Base-by-base conservation (phyloP, 1,139 yeast species). In the Debaryomyces fabryi region DNA sequence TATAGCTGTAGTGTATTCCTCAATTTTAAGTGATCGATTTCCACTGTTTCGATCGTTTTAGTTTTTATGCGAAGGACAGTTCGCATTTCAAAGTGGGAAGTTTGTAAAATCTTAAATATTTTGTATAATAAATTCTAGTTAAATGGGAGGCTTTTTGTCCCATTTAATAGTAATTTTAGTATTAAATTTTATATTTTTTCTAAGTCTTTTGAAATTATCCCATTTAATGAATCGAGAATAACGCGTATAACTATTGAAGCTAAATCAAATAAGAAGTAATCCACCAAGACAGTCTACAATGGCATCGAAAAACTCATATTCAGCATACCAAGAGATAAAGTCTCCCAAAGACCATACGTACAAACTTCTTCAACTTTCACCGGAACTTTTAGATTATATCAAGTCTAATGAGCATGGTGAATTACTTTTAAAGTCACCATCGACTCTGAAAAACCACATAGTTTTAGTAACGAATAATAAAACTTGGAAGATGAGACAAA, bases 401-500 rank as follows among this genome's bases (percentile, higher is more conserved):
- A 68, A 76, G 43, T 20, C 41, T 32, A 42, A 56, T 49, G 66
- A 63, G 2, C 57, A 55, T 5, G 61, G 63, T 6, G 61, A 64
- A 15, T 62, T 85, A 6, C 58, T 62, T 35, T 64, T 86, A 51
- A 85, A 85, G 61, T 72, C 88, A 1, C 63, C 78, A 3, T 55
- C 63, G 10, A 59, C 62, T 4, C 60, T 49, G 20, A 53, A 68
- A 6, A 65, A 74, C 20, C 79, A 78, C 39, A 74, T 87, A 21
- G 88, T 85, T 24, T 63, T 88, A n/a, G 85, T 92, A 51, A 80
- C 95, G 0, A 59, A 68, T 7, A 56, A 69, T 36, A 65, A 73
- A 47, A 86, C 96, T 0, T 90, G 82, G 79, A 74, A 74, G 47
- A 61, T 91, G 18, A 76, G 92, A 42, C 92, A 87, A 58, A 85